Base-by-base conservation (phyloP, 2,329 filamentous ascomycete genomes). In the Nemania diffusa region DNA sequence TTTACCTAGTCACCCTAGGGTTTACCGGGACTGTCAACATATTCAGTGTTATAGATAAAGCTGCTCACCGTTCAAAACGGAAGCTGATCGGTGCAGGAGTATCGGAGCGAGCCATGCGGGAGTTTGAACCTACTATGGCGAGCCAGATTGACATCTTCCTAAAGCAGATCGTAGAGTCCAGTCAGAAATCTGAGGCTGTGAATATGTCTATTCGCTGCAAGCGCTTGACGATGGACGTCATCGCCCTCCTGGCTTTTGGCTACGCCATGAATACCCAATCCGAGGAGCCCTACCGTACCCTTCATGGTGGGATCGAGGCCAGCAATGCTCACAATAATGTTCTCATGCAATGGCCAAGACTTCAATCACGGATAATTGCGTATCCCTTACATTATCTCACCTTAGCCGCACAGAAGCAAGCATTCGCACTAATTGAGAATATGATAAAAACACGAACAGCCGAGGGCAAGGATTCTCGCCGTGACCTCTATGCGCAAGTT, bases 221-320 rank as follows among this genome's bases (percentile, higher is more conserved):
- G 34, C 60, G 63, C 9, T 53, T 73, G 22, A 61, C 62, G 7
- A 65, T 69, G 60, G 72, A 73, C 37, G 61, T 73, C 22, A 63
- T 72, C 24, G 69, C 66, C 15, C 48, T 65, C 3, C 67, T 73
- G 6, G 71, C 69, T 27, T 73, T 73, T 44, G 72, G 72, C 7
- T 72, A 68, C 27, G 24, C 62, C 32, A 57, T 73, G 46, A 67
- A 68, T 4, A 65, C 62, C 2, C 71, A 73, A 29, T 69, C 71
- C 1, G 65, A 70, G 17, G 60, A 60, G 17, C 56, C 26, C 2
- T 68, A 71, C n/a, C 71, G 70, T 29, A 57, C 51, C 22, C 53
- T 72, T 7, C 57, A 61, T 11, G 58, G 32, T 3, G 67, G 64
- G 2, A 64, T 69, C 26, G 51, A 58, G n/a, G 60, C 57, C 20